Conservation (phyloP, 257 asterid genomes). For the Rhazya stricta region DNA sequence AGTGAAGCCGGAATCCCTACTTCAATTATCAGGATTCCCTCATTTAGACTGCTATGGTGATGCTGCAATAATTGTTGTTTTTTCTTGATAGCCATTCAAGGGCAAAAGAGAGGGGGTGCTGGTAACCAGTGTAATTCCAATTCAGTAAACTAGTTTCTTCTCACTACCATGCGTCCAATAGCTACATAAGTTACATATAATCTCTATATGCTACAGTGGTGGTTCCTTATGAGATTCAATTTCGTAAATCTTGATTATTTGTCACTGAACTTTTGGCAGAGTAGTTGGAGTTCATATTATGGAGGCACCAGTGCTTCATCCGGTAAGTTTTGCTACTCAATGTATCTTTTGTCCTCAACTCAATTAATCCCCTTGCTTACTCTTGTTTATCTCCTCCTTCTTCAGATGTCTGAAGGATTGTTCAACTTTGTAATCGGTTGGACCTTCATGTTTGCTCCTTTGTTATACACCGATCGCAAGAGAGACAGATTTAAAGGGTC, state of each 20-base stretch:
- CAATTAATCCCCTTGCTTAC: slow-evolving; percentile 1
- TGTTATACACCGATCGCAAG: slow-evolving; percentile 74
- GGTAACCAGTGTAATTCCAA: background rate
- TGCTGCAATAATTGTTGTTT: background rate
- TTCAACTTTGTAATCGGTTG: slow-evolving; percentile 94
- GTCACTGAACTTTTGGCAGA: slow-evolving; percentile 54
- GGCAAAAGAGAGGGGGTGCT: background rate
- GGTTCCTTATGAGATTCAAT: background rate
- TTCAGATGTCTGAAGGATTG: slow-evolving; percentile 88
- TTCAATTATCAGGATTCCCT: background rate
- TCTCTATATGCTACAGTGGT: background rate
- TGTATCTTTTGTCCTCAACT: slow-evolving; percentile 1
- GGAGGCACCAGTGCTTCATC: slow-evolving; percentile 80
- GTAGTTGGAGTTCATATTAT: slow-evolving; percentile 84
- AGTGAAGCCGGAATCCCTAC: background rate
- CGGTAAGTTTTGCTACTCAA: slow-evolving; percentile 38
- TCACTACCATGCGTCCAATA: background rate
- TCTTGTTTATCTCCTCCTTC: slow-evolving; percentile 13
- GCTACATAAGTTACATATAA: background rate
- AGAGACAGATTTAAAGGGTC: slow-evolving; percentile 74
- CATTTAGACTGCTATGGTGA: background rate
- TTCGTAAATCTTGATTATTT: slow-evolving; percentile 32
- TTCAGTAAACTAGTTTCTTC: background rate
- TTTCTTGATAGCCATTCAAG: background rate
- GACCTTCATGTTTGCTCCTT: slow-evolving; percentile 87